Conservation (phyloP, 306 rosid species). For the apple (Malus domestica) region DNA sequence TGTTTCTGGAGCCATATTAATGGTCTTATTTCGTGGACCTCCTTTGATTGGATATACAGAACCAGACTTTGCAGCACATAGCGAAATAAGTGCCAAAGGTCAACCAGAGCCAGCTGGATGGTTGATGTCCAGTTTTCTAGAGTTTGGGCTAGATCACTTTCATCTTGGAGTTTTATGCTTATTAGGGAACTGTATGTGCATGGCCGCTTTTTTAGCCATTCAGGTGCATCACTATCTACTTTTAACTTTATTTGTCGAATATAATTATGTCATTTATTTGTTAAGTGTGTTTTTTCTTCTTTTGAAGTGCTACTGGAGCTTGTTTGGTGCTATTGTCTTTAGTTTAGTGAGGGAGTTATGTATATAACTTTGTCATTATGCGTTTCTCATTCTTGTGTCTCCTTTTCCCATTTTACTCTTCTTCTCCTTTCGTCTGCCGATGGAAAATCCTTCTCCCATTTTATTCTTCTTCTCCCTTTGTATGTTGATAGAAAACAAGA, state of each 20-base stretch:
- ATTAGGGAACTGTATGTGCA: constrained; percentile 89
- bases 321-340: neutral
- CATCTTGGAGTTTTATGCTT: constrained; percentile 83
- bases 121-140: constrained; percentile 50
- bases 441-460: neutral
- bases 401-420: neutral
- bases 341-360: neutral
- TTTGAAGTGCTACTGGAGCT: neutral
- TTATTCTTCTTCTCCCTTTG: neutral
- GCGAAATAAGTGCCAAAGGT: constrained; percentile 68
- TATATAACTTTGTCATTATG: neutral
- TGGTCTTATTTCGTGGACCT: constrained; percentile 81
- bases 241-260: neutral
- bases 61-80: constrained; percentile 18
- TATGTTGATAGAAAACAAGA: neutral
- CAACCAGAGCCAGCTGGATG: constrained; percentile 84
- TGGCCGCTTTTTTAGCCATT: constrained; percentile 83
- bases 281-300: neutral
- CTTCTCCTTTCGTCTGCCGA: neutral
- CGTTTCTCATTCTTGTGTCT: neutral
- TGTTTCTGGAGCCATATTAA: constrained; percentile 78
- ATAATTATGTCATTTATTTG: neutral
- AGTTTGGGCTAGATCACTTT: constrained; percentile 55
- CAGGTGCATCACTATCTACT: constrained; percentile 46
- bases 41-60: constrained; percentile 49